phyloP scores from a whole-genome alignment of 2,329 filamentous ascomycete species.

The Diaporthe eres region DNA sequence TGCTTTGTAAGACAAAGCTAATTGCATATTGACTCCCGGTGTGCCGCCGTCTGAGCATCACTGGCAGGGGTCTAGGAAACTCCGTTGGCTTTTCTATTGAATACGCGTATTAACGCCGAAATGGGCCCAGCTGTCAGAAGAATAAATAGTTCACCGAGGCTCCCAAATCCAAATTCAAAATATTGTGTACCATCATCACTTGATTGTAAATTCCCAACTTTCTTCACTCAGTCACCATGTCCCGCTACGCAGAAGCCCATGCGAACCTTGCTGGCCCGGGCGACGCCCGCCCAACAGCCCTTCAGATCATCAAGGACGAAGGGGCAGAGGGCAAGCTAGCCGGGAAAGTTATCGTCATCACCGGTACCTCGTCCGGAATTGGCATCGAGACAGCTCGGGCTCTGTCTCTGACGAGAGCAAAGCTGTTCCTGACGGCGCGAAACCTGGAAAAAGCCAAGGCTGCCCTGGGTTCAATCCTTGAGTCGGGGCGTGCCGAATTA shows the following conservation, averaged over 20 bases:
- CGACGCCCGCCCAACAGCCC: conserved; percentile 2
- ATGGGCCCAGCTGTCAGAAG: neutral
- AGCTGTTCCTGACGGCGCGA: neutral
- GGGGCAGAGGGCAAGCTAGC: neutral
- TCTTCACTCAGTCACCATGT: neutral
- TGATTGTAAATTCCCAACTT: neutral
- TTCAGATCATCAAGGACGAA: conserved; percentile 16
- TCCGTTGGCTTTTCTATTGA: neutral
- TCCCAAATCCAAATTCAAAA: neutral
- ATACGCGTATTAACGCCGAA: no score
- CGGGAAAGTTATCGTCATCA: conserved; percentile 7
- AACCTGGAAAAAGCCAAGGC: neutral
- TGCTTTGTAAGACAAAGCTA: neutral
- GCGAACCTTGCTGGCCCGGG: neutral
- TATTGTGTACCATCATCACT: neutral
- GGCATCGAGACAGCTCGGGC: conserved; percentile 1
- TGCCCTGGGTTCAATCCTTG: neutral
- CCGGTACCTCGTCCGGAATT: neutral
- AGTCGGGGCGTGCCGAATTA: neutral
- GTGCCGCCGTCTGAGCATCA: conserved; percentile 1
- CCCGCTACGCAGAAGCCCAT: conserved; percentile 19
- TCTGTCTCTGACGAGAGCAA: neutral
- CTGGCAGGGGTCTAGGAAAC: neutral
- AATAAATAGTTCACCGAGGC: neutral
- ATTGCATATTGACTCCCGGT: neutral